Evolutionary conservation across 163 green algal genomes (phyloP).

Genomic region (Volvox carteri): DNA sequence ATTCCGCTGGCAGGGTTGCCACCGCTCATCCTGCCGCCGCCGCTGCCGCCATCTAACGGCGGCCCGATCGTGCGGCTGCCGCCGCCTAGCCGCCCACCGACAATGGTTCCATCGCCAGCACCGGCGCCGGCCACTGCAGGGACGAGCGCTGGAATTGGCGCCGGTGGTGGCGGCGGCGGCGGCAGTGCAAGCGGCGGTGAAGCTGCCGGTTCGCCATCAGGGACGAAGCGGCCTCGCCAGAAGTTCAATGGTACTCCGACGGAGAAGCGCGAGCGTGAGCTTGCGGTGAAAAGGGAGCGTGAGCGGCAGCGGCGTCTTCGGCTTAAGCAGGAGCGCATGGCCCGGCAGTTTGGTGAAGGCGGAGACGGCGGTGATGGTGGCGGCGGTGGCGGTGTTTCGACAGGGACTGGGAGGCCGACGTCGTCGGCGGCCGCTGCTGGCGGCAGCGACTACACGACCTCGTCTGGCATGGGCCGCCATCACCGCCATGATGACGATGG

Average conservation of each 20-base stretch:
- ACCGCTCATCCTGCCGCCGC: conserved; percentile 37
- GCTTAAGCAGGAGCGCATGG: conserved; percentile 51
- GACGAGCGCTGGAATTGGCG: background rate
- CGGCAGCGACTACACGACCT: conserved; percentile 23
- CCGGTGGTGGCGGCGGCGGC: background rate
- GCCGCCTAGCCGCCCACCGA: background rate
- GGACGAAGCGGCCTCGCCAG: conserved; percentile 34
- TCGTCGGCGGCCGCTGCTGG: background rate
- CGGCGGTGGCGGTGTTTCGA: background rate
- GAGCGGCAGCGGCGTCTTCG: conserved; percentile 42
- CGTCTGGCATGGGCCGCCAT: background rate
- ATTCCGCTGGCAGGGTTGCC: conserved; percentile 8
- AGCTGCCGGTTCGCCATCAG: background rate
- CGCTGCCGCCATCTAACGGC: conserved; percentile 29
- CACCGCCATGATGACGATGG: background rate
- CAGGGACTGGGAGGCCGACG: background rate
- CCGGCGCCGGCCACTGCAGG: background rate
- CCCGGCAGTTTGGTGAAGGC: background rate
- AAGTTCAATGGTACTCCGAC: conserved; percentile 36
- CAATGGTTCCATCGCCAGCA: background rate
- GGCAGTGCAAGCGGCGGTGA: background rate
- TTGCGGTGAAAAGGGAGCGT: conserved; percentile 40
- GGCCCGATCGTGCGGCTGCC: conserved; percentile 14
- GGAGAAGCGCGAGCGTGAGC: conserved; percentile 52
- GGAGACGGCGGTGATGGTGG: background rate